Evolutionary conservation across 768 basidiomycete genomes (phyloP), one percentile per base, ranked within the genome.

Genomic region (Rhodosporidiobolus sp.): DNA sequence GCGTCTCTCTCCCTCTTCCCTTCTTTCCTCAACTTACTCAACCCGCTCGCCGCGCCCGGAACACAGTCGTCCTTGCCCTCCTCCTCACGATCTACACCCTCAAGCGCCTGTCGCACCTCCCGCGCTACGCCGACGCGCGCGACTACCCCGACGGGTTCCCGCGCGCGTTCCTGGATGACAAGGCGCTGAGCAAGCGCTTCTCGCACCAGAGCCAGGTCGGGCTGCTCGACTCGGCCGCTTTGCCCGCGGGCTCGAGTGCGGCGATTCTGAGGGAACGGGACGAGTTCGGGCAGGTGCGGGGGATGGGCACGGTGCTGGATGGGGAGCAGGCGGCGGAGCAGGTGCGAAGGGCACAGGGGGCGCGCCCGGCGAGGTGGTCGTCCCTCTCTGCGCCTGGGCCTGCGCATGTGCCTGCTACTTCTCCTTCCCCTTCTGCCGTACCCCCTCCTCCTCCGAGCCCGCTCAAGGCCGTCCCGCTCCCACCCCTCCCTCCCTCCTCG

Each of bases 41-140:
- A 28, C 46, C 28, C 20, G 6, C 11, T 22, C 48, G 9, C 24
- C 56, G 19, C 28, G 22, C 17, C 2, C 24, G 22, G n/a, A n/a
- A n/a, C n/a, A n/a, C 62, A 72, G 71, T 65, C 52, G n/a, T 72
- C n/a, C 11, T 72, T 12, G 30, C 55, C 32, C 43, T 72, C 43
- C 67, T 72, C 62, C 34, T 58, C 11, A 4, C 58, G 50, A 64
- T 72, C 50, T 72, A 54, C 32, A 6, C 55, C 38, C 16, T 65
- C 53, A 67, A 72, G 35, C 65, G 66, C 12, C 24, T 59, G 32
- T 26, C 53, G 4, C 71, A 72, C 52, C 50, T 35, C 12, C 38
- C 55, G 4, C 65, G 71, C 1, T 72, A 48, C 57, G 67, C 67
- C 56, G 71, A 72, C 63, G 56, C 32, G 35, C 66, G 58, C 43